Conservation (phyloP, 129 eudicot genomes). For the Oenanthe sinensis region DNA sequence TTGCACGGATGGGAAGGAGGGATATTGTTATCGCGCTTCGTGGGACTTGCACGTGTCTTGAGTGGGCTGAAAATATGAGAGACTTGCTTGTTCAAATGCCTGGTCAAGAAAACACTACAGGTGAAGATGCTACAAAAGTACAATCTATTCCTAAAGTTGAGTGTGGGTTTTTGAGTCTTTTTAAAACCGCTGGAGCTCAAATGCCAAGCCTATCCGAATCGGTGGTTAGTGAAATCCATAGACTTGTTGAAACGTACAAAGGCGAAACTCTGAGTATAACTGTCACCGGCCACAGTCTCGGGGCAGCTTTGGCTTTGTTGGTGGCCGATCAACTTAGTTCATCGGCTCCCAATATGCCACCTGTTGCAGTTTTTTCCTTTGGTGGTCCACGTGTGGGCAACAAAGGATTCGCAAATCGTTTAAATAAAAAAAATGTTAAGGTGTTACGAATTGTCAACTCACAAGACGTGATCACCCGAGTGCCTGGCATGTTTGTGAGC, state of each 20-base stretch:
- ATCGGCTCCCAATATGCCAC: background rate
- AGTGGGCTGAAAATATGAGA: conserved; percentile 33
- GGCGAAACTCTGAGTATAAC: conserved; percentile 11
- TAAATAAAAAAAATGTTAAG: background rate
- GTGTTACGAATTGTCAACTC: conserved; percentile 18
- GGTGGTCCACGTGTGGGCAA: conserved; percentile 18
- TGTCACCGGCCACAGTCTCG: conserved; percentile 14
- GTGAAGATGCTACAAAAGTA: background rate
- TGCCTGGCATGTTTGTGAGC: conserved; percentile 16
- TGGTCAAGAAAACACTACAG: background rate
- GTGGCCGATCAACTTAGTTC: conserved; percentile 10
- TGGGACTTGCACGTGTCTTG: conserved; percentile 33
- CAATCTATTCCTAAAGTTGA: conserved; percentile 12
- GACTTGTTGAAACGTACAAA: conserved; percentile 8
- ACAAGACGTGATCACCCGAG: conserved; percentile 15
- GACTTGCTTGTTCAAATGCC: conserved; percentile 21
- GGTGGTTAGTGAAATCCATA: background rate
- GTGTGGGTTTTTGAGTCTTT: conserved; percentile 14
- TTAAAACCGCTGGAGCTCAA: conserved; percentile 10
- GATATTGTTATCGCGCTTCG: conserved; percentile 29
- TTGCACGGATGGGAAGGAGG: conserved; percentile 26
- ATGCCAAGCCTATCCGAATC: conserved; percentile 7
- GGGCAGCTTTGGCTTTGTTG: conserved; percentile 11
- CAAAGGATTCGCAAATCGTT: conserved; percentile 14
- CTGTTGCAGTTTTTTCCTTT: conserved; percentile 12